Base-by-base conservation (phyloP, 108 stramenopile genomes). In the Skeletonema tropicum region DNA sequence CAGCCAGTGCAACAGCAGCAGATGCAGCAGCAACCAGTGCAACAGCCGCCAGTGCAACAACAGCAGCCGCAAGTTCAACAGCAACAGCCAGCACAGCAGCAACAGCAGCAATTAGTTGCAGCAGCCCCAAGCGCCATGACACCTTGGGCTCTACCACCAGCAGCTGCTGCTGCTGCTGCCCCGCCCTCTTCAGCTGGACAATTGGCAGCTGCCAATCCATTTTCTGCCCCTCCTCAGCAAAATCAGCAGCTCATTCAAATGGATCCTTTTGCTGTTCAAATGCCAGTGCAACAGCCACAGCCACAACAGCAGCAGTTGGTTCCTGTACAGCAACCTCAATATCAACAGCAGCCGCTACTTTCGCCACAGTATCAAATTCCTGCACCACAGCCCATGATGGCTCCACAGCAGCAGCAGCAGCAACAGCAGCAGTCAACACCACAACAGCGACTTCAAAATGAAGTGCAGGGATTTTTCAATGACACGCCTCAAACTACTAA, bases 341-440 rank as follows among this genome's bases (percentile, higher is more conserved):
- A 61, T 73, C 71, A 29, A 42, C 77, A 46, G 65, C 81, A 60
- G 68, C 78, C 75, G 76, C 73, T 32, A 63, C 46, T 57, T 66
- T 48, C 33, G 63, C 35, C 36, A n/a, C 38, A 38, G 48, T 36
- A 36, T 45, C 64, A 67, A 15, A 75, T 46, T 32, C 68, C 68
- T 0, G 25, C 38, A 23, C 55, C 60, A 31, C 48, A 58, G 30
- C 55, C 66, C 21, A 35, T 42, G 45, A 23, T 36, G 8, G 30
- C 11, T 10, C 65, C 23, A 25, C 9, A 7, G 2, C 52, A 21
- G 23, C 52, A 21, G 7, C 52, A 55, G 3, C 42, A 73, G 33
- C n/a, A n/a, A n/a, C 71, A 23, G 49, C 63, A 35, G 57, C 58
- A 11, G 23, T 15, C 13, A 14, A 32, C 63, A 58, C 68, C 71